Evolutionary conservation across 2,329 filamentous ascomycete genomes (phyloP).

Genomic region (Aphanoascus verrucosus): DNA sequence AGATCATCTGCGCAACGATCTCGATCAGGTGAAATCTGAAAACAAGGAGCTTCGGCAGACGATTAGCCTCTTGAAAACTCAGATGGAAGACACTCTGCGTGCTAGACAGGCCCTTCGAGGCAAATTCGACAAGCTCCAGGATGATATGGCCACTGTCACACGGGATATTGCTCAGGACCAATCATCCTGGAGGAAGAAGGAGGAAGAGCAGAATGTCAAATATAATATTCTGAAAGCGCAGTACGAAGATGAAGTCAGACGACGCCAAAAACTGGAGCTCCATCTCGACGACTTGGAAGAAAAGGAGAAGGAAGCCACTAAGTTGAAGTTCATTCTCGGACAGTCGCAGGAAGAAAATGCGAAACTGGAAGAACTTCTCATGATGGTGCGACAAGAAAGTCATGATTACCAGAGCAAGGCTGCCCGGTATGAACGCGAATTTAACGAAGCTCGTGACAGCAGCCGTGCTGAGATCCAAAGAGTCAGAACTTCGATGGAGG

Average conservation of each 20-base stretch:
- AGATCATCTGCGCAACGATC: slow-evolving; percentile 49
- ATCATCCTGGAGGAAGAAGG: slow-evolving; percentile 60
- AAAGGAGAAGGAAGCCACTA: slow-evolving; percentile 65
- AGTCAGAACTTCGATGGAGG: slow-evolving; percentile 65
- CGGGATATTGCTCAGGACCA: slow-evolving; percentile 76
- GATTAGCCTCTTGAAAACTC: slow-evolving; percentile 61
- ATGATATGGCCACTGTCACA: slow-evolving; percentile 71
- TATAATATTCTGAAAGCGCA: slow-evolving; percentile 46
- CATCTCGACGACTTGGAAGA: slow-evolving; percentile 53
- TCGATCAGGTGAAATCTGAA: slow-evolving; percentile 46
- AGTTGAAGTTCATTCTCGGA: slow-evolving; percentile 69
- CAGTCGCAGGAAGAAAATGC: slow-evolving; percentile 49
- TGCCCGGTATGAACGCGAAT: slow-evolving; percentile 65
- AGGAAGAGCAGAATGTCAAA: slow-evolving; percentile 46
- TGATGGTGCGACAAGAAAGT: slow-evolving; percentile 44
- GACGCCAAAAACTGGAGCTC: slow-evolving; percentile 49
- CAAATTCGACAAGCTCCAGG: slow-evolving; percentile 76
- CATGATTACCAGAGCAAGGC: slow-evolving; percentile 60
- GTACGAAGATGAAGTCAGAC: slow-evolving; percentile 58
- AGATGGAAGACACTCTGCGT: slow-evolving; percentile 75
- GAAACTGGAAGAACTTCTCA: slow-evolving; percentile 50
- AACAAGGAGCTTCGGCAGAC: slow-evolving; percentile 66
- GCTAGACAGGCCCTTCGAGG: slow-evolving; percentile 72
- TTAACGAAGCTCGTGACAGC: slow-evolving; percentile 70
- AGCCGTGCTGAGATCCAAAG: slow-evolving; percentile 71